Conservation (phyloP, 1,284 basidiomycete species). For the Fomitopsis schrenkii region DNA sequence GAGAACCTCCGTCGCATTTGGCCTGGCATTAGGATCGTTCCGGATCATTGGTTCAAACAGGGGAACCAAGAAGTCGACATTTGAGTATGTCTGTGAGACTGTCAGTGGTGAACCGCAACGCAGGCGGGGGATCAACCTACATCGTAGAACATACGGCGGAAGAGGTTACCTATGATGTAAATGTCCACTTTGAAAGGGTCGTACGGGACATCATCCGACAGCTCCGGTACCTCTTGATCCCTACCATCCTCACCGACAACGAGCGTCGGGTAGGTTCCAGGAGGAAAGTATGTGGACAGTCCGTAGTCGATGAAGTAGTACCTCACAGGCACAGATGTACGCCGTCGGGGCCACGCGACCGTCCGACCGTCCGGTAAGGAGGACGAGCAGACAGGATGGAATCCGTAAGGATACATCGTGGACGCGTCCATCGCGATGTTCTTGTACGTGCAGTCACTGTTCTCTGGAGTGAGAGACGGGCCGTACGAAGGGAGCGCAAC, state of each 20-base stretch:
- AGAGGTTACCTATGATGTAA: constrained; percentile 25
- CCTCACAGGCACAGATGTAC: constrained; percentile 7
- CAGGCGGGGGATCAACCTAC: background rate
- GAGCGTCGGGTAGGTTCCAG: constrained; percentile 4
- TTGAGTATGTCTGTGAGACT: background rate
- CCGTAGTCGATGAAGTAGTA: constrained; percentile 27
- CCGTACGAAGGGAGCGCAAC: background rate
- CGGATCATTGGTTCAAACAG: constrained; percentile 17
- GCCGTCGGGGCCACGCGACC: constrained; percentile 3
- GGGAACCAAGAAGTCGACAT: constrained; percentile 15
- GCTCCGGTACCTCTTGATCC: constrained; percentile 25
- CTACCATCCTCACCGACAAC: constrained; percentile 14
- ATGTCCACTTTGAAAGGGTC: constrained; percentile 25
- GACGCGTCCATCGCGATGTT: constrained; percentile 27
- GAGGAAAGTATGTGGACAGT: constrained; percentile 14
- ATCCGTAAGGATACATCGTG: constrained; percentile 19
- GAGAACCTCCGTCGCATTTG: constrained; percentile 7
- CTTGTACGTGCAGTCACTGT: constrained; percentile 17
- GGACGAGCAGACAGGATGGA: constrained; percentile 15
- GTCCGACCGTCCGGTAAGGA: constrained; percentile 7
- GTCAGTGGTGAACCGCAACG: background rate
- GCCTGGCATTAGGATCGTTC: constrained; percentile 14
- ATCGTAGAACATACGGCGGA: constrained; percentile 22
- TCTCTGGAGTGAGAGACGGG: background rate
- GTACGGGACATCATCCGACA: constrained; percentile 20